A percentile compares a stretch with the other conserved stretches of the same genome.
These are phyloP conservation scores for Nemania bipapillata DNA, from an alignment of 2,329 filamentous ascomycete species.

Conservation along the genomic window DNA sequence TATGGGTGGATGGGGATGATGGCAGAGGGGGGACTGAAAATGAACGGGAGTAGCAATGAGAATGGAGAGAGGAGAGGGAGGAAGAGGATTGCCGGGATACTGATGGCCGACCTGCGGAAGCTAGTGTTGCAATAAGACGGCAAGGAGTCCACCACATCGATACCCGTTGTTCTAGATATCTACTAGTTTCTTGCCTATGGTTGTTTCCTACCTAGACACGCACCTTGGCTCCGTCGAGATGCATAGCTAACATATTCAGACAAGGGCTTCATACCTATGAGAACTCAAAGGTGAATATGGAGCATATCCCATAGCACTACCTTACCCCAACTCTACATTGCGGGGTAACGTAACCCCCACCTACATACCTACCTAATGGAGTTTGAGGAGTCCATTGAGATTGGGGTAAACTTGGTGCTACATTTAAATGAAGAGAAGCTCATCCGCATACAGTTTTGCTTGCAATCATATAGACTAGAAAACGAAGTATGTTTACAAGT, in stretches of 20 bases:
- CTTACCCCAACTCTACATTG: constrained; percentile 15
- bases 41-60: not conserved
- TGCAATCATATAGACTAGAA: too few relatives aligned
- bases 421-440: too few relatives aligned
- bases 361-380: not conserved
- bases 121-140: constrained; percentile 10
- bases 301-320: too few relatives aligned
- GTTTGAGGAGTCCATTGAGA: too few relatives aligned
- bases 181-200: not conserved
- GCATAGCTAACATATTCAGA: not conserved
- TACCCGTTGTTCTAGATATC: not conserved
- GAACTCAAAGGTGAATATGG: not conserved
- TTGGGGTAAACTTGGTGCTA: too few relatives aligned
- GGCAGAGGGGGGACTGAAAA: not conserved
- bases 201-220: not conserved
- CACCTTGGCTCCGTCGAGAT: not conserved
- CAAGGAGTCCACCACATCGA: constrained; percentile 16
- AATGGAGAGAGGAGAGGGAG: not conserved
- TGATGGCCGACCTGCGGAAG: constrained; percentile 25
- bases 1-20: not conserved
- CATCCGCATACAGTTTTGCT: too few relatives aligned
- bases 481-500: too few relatives aligned
- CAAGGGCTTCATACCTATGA: not conserved
- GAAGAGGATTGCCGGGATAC: constrained; percentile 7
- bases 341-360: constrained; percentile 15